Evolutionary conservation across 305 asterid genomes (phyloP).

Genomic region (Fraxinus albicans): DNA sequence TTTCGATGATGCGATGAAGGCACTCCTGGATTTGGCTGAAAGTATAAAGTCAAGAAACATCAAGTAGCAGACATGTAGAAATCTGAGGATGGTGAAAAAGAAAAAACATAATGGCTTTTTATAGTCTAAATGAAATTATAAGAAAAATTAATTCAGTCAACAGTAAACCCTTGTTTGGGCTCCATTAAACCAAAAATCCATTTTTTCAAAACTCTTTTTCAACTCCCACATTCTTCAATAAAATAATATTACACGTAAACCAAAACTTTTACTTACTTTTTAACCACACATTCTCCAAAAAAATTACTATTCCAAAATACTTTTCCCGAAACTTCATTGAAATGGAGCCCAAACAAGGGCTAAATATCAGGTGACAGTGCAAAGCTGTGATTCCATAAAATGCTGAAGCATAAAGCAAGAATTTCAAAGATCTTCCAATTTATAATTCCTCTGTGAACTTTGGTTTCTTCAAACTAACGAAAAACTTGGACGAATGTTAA

Average conservation of each 20-base stretch:
- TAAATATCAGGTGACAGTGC: neutral
- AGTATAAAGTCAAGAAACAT: slow-evolving; percentile 24
- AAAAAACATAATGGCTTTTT: neutral
- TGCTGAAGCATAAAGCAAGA: neutral
- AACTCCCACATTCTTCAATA: too few relatives aligned
- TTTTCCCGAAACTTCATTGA: neutral
- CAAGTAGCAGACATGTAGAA: slow-evolving; percentile 27
- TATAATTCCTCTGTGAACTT: slow-evolving; percentile 10
- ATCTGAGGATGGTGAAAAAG: neutral
- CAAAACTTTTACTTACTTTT: neutral
- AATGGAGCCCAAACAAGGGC: neutral
- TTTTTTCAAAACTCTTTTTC: neutral
- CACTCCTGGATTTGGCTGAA: slow-evolving; percentile 88
- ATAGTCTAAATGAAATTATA: slow-evolving; percentile 1
- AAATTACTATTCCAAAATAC: neutral
- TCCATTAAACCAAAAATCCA: neutral
- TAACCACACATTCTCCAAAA: neutral
- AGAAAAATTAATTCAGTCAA: slow-evolving; percentile 7
- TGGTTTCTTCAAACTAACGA: slow-evolving; percentile 13
- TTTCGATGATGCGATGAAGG: slow-evolving; percentile 95
- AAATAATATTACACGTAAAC: neutral
- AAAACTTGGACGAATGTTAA: slow-evolving; percentile 9
- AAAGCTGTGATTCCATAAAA: slow-evolving; percentile 16
- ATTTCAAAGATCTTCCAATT: neutral
- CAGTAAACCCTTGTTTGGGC: neutral